phyloP scores from a whole-genome alignment of 1,284 basidiomycete species.

The Malassezia vespertilionis region DNA sequence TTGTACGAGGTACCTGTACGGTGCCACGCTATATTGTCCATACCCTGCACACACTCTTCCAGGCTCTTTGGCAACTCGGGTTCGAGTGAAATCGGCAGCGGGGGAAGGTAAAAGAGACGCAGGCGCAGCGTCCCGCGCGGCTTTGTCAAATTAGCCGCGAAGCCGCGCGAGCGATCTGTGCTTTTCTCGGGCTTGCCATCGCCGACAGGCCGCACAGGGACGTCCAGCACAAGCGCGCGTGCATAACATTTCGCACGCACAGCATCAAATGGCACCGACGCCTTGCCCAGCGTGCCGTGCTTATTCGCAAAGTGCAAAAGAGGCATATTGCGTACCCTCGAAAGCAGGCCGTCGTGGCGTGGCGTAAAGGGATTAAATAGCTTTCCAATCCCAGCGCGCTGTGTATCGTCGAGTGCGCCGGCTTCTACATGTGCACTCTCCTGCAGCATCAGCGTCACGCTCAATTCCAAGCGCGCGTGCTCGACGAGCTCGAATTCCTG shows the following conservation, averaged over 20 bases:
- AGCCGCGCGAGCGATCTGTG: constrained; percentile 21
- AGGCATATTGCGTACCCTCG: constrained; percentile 9
- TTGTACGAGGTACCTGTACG: constrained; percentile 66
- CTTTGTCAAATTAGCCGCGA: constrained; percentile 27
- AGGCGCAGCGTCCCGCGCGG: constrained; percentile 36
- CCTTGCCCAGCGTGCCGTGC: constrained; percentile 38
- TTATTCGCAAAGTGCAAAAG: constrained; percentile 35
- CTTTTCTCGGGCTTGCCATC: constrained; percentile 22
- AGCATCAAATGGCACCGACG: constrained; percentile 30
- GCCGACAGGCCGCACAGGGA: constrained; percentile 34
- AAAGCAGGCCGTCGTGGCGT: background rate
- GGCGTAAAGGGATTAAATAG: constrained; percentile 29
- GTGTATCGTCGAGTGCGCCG: constrained; percentile 19
- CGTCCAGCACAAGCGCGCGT: constrained; percentile 27
- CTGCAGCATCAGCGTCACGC: constrained; percentile 38
- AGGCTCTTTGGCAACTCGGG: constrained; percentile 76
- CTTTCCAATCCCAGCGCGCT: constrained; percentile 23
- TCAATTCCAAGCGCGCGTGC: constrained; percentile 43
- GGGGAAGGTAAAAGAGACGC: constrained; percentile 66
- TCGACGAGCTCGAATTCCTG: constrained; percentile 70
- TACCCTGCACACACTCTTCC: constrained; percentile 79
- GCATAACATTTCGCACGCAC: constrained; percentile 32
- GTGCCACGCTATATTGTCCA: constrained; percentile 80
- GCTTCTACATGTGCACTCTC: constrained; percentile 32
- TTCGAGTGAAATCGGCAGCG: constrained; percentile 66